A percentile compares a stretch with the other conserved stretches of the same genome.
Evolutionary conservation across 2,329 filamentous ascomycete species (phyloP).

Genomic region (Neonectria neomacrospora): DNA sequence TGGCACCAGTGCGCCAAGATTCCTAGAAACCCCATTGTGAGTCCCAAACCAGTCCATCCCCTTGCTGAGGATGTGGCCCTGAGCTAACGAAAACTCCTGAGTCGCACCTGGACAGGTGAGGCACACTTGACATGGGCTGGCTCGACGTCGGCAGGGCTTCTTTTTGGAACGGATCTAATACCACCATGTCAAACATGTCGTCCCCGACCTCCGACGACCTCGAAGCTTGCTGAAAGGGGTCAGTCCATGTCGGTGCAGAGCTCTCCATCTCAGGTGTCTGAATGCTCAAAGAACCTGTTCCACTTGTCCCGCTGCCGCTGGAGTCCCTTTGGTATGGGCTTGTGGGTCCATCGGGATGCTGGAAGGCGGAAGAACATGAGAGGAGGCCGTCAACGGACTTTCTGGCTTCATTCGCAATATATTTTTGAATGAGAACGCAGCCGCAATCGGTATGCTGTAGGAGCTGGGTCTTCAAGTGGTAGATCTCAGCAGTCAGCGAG

Average conservation of each 20-base stretch:
- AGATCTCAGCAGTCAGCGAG: slow-evolving; percentile 44
- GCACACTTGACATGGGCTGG: slow-evolving; percentile 9
- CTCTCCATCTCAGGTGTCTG: slow-evolving; percentile 38
- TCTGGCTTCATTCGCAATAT: slow-evolving; percentile 47
- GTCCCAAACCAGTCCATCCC: slow-evolving; percentile 28
- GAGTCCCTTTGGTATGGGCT: slow-evolving; percentile 38
- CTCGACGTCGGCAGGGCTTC: slow-evolving; percentile 1
- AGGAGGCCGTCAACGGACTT: slow-evolving; percentile 43
- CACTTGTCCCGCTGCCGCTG: slow-evolving; percentile 40
- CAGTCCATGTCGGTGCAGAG: slow-evolving; percentile 36
- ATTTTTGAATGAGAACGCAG: slow-evolving; percentile 47
- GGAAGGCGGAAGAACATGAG: slow-evolving; percentile 32
- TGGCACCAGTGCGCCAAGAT: background rate
- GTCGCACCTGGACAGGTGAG: slow-evolving; percentile 5
- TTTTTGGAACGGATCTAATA: slow-evolving; percentile 31
- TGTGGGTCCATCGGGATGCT: slow-evolving; percentile 24
- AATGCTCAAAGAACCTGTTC: slow-evolving; percentile 40
- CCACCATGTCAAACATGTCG: slow-evolving; percentile 38
- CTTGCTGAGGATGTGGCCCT: slow-evolving; percentile 6
- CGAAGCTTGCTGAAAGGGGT: slow-evolving; percentile 36
- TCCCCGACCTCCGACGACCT: slow-evolving; percentile 36
- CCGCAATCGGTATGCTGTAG: slow-evolving; percentile 47
- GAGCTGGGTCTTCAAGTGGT: slow-evolving; percentile 46
- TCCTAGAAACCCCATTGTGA: slow-evolving; percentile 36
- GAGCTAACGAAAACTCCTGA: slow-evolving; percentile 1